Conservation (phyloP, 116 monocot species). For the Zostera marina region DNA sequence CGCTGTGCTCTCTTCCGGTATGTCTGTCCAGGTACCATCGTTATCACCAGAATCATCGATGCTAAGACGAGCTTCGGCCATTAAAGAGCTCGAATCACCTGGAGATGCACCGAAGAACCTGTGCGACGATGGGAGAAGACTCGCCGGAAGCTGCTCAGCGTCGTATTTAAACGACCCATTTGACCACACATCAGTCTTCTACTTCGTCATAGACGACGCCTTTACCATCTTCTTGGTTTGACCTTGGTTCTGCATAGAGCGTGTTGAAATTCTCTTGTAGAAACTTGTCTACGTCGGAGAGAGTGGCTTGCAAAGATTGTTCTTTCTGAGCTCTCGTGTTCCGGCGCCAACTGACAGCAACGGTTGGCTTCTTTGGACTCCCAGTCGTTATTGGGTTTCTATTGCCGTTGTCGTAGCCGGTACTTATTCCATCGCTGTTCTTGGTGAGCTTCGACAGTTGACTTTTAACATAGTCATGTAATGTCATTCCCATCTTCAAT, state of each 20-base stretch:
- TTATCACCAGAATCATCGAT: too few species aligned
- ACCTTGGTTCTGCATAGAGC: slow-evolving; percentile 13
- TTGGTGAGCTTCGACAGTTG: neutral
- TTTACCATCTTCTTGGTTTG: neutral
- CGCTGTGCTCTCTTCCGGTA: slow-evolving; percentile 8
- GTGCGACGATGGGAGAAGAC: neutral
- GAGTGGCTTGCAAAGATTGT: slow-evolving; percentile 25
- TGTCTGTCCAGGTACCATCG: too few species aligned
- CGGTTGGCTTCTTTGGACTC: neutral
- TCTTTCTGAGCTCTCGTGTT: neutral
- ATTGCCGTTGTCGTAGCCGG: neutral
- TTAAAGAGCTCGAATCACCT: neutral
- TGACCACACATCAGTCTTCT: neutral
- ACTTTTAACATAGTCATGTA: neutral
- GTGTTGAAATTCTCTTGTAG: slow-evolving; percentile 53
- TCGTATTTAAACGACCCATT: neutral
- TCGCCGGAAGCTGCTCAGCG: neutral
- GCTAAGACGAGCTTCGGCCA: neutral
- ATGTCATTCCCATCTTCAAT: neutral
- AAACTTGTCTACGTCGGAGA: slow-evolving; percentile 57
- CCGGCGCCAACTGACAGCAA: neutral
- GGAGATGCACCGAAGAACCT: neutral
- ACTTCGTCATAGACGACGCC: neutral
- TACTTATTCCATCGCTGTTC: neutral
- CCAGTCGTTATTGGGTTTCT: neutral